Conservation (phyloP, 805 yeast species). For the Metschnikowia kofuensis region DNA sequence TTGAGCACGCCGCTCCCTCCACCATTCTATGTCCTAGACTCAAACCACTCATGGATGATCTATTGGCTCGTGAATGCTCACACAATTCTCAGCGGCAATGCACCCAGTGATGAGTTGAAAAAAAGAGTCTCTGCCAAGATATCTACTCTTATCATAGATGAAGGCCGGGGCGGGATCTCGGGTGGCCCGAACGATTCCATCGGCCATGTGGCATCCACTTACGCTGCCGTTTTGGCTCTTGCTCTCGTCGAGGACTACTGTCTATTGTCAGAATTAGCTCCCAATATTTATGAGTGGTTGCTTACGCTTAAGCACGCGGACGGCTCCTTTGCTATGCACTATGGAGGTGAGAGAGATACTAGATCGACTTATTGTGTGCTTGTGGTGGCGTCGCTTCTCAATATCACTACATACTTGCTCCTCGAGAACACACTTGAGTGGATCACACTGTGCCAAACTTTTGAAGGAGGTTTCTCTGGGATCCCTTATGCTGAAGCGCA, state of each 20-base stretch:
- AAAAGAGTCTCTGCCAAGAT: constrained; percentile 23
- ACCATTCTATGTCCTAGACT: constrained; percentile 60
- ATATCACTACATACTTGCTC: constrained; percentile 61
- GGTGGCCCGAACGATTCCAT: constrained; percentile 79
- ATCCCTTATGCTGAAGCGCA: constrained; percentile 82
- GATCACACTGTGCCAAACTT: constrained; percentile 74
- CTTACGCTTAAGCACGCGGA: constrained; percentile 56
- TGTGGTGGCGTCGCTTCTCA: constrained; percentile 64
- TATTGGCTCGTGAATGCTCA: constrained; percentile 73
- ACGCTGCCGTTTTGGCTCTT: constrained; percentile 69
- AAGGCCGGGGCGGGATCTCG: constrained; percentile 60
- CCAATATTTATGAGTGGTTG: constrained; percentile 60
- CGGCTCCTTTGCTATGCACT: constrained; percentile 78
- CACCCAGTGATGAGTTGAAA: constrained; percentile 5
- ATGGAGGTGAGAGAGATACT: constrained; percentile 79
- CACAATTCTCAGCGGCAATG: constrained; percentile 16
- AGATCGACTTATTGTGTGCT: constrained; percentile 87
- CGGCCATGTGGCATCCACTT: constrained; percentile 82
- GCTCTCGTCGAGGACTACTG: constrained; percentile 46
- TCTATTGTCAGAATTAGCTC: constrained; percentile 29
- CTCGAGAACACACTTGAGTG: constrained; percentile 52
- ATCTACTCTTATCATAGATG: constrained; percentile 23
- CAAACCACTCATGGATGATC: constrained; percentile 88
- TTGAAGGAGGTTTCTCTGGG: constrained; percentile 95
- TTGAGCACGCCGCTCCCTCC: constrained; percentile 48